Conservation (phyloP, 202 grass and related monocot genomes). For the Setaria italica region DNA sequence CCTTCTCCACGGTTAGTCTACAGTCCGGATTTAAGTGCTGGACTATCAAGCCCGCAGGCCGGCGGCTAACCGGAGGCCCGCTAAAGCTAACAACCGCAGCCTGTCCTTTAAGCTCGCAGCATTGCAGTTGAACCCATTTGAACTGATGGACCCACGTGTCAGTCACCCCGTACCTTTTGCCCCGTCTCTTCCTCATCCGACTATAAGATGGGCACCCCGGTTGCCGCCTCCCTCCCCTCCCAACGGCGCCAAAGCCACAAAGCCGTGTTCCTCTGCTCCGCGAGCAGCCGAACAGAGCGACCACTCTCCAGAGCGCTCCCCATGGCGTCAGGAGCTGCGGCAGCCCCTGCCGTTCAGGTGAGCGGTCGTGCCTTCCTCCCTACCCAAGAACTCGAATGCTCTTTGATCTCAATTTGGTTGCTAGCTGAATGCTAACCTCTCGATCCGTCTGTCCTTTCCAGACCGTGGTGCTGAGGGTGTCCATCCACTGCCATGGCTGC, state of each 20-base stretch:
- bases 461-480: constrained; percentile 82
- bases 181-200: not conserved
- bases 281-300: constrained; percentile 9
- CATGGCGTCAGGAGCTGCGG: constrained; percentile 54
- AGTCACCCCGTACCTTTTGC: not conserved
- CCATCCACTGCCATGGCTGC: constrained; percentile 96
- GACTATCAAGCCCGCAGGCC: not conserved
- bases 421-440: not conserved
- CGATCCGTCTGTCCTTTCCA: constrained; percentile 31
- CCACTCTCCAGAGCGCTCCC: constrained; percentile 15
- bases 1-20: not conserved
- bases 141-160: constrained; percentile 14
- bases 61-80: not conserved
- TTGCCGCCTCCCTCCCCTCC: constrained; percentile 23
- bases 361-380: not conserved
- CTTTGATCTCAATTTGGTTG: not conserved
- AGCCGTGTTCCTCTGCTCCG: constrained; percentile 21
- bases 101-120: not conserved
- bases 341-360: constrained; percentile 43
- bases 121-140: not conserved
- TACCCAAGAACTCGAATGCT: not conserved
- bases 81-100: not conserved
- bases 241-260: constrained; percentile 18
- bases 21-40: not conserved
- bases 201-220: constrained; percentile 41